Percentiles rank a stretch among this genome's conserved stretches.
Conservation (phyloP, 257 asterid genomes). For the Verbena officinalis region DNA sequence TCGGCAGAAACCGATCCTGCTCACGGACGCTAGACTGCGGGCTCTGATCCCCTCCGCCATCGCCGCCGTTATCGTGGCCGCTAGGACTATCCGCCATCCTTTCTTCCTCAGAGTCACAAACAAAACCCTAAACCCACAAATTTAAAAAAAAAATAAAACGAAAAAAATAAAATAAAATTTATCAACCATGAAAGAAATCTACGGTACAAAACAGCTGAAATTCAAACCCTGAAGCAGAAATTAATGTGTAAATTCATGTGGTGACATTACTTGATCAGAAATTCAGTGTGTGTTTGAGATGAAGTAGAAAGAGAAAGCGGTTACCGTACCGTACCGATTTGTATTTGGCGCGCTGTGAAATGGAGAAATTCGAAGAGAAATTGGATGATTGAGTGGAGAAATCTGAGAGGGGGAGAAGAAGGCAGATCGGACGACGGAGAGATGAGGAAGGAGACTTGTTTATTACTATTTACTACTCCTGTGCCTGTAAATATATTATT, state of each 20-base stretch:
- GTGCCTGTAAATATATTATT: neutral
- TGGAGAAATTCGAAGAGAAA: neutral
- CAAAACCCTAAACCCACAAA: conserved; percentile 44
- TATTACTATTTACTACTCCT: conserved; percentile 13
- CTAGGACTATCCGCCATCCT: conserved; percentile 48
- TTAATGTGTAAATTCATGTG: neutral
- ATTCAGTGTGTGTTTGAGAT: neutral
- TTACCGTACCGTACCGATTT: conserved; percentile 18
- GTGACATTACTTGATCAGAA: neutral
- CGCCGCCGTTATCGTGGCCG: conserved; percentile 49
- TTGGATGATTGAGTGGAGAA: conserved; percentile 29
- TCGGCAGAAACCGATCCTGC: conserved; percentile 66
- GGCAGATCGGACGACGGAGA: conserved; percentile 59
- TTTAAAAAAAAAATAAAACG: neutral
- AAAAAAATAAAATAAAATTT: neutral
- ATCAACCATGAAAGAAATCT: neutral
- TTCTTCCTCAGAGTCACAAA: neutral
- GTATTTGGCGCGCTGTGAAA: conserved; percentile 49
- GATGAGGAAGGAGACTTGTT: conserved; percentile 24
- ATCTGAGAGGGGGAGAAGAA: conserved; percentile 37
- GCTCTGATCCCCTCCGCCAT: conserved; percentile 47
- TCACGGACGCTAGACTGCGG: conserved; percentile 58
- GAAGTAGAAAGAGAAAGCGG: neutral
- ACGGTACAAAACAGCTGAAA: neutral
- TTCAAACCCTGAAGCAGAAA: neutral